Percentiles rank a stretch among this genome's conserved stretches.
Conservation (phyloP, 2,329 filamentous ascomycete genomes). For the Pseudogymnoascus sp. region DNA sequence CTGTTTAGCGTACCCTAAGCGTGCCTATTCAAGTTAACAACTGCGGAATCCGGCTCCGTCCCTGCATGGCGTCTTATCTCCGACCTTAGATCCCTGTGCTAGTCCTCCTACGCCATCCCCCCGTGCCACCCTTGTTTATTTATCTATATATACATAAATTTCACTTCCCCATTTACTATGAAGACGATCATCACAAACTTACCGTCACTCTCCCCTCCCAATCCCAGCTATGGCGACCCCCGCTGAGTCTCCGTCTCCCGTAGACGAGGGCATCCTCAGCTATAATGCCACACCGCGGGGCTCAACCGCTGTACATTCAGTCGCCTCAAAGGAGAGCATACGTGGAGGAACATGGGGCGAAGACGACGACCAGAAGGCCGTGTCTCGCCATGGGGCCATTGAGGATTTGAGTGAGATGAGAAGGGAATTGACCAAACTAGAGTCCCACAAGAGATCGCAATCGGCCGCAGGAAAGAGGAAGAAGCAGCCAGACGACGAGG, state of each 20-base stretch:
- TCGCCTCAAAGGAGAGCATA: neutral
- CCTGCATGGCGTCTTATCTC: constrained; percentile 6
- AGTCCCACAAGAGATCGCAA: neutral
- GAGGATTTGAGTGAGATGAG: neutral
- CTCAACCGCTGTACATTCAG: constrained; percentile 2
- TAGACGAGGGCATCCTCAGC: neutral
- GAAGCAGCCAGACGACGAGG: neutral
- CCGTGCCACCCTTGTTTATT: constrained; percentile 19
- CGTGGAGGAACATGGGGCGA: constrained; percentile 6
- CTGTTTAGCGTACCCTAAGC: neutral
- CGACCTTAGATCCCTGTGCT: constrained; percentile 12
- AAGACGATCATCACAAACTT: neutral
- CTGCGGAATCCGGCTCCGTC: constrained; percentile 4
- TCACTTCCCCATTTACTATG: neutral
- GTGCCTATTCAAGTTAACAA: neutral
- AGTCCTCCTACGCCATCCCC: constrained; percentile 19
- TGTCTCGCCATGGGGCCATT: constrained; percentile 1
- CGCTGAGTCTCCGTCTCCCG: constrained; percentile 4
- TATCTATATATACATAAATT: constrained; percentile 3
- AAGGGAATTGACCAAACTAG: neutral
- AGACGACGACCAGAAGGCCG: constrained; percentile 2
- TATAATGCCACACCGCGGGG: neutral
- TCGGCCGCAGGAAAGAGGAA: neutral
- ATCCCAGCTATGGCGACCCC: neutral
- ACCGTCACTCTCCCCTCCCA: neutral